Percentiles rank a stretch among this genome's conserved stretches.
Conservation (phyloP, 2,329 filamentous ascomycete genomes). For the Venturia oleaginea region DNA sequence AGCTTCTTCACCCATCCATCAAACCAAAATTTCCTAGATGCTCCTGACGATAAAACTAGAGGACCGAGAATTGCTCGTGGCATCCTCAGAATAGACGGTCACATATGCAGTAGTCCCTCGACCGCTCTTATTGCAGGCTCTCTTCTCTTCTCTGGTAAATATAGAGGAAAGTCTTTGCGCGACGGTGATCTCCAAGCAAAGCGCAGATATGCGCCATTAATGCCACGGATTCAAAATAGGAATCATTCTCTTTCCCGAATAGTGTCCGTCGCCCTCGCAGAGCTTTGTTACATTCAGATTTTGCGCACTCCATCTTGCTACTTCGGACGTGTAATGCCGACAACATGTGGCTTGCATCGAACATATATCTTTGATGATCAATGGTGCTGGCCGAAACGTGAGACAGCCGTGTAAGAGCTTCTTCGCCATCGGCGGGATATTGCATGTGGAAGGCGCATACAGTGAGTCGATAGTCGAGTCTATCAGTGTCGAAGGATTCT, state of each 20-base stretch:
- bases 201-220: neutral
- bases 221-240: neutral
- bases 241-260: neutral
- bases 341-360: neutral
- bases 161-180: neutral
- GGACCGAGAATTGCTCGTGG: too few relatives aligned
- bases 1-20: too few relatives aligned
- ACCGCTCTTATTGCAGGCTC: too few relatives aligned
- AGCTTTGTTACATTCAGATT: neutral
- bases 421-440: neutral
- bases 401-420: neutral
- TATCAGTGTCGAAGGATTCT: neutral
- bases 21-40: too few relatives aligned
- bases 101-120: too few relatives aligned
- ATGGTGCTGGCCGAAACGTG: neutral
- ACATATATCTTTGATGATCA: neutral
- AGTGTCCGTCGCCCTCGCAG: neutral
- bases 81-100: too few relatives aligned
- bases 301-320: neutral
- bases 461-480: neutral
- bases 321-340: neutral
- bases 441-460: neutral
- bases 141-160: too few relatives aligned
- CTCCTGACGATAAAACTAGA: too few relatives aligned
- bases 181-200: neutral